These are phyloP conservation scores for Trichosporon sp. DNA, from an alignment of 1,284 basidiomycete genomes.

Conservation along the genomic window DNA sequence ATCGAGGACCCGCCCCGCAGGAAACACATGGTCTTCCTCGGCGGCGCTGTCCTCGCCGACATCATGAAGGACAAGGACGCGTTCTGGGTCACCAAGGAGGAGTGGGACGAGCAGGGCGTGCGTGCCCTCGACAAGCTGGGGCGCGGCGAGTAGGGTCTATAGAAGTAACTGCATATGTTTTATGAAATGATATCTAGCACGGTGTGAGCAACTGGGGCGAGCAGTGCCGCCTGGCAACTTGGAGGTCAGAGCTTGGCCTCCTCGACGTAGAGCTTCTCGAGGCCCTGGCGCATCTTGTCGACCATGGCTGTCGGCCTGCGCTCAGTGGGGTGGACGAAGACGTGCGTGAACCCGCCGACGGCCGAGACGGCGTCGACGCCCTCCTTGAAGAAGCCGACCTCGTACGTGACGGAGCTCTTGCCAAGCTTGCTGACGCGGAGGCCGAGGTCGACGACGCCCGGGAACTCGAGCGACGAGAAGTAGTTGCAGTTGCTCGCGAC, in stretches of 20 bases:
- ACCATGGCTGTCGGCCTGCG: constrained; percentile 17
- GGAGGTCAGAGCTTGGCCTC: neutral
- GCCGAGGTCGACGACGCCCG: constrained; percentile 19
- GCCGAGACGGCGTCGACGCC: constrained; percentile 10
- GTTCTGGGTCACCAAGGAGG: constrained; percentile 90
- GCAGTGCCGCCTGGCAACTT: neutral
- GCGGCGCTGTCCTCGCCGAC: constrained; percentile 91
- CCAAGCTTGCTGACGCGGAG: constrained; percentile 20
- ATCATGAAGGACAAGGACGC: constrained; percentile 95
- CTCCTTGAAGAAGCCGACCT: constrained; percentile 19
- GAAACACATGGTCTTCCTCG: constrained; percentile 99
- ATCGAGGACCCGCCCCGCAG: constrained; percentile 97
- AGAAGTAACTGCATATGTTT: constrained; percentile 9
- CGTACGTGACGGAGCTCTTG: constrained; percentile 19
- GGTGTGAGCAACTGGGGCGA: neutral
- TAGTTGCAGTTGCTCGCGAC: constrained; percentile 20
- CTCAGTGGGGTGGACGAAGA: constrained; percentile 18
- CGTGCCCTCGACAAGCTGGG: constrained; percentile 74
- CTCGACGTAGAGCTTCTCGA: constrained; percentile 6
- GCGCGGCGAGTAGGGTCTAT: constrained; percentile 42
- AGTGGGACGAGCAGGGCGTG: constrained; percentile 87
- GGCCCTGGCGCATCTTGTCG: constrained; percentile 12
- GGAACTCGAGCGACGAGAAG: constrained; percentile 17
- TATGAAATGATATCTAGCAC: constrained; percentile 10
- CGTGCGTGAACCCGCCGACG: constrained; percentile 21